Conservation (phyloP, 2,329 filamentous ascomycete genomes). For the Parafenestella ontariensis region DNA sequence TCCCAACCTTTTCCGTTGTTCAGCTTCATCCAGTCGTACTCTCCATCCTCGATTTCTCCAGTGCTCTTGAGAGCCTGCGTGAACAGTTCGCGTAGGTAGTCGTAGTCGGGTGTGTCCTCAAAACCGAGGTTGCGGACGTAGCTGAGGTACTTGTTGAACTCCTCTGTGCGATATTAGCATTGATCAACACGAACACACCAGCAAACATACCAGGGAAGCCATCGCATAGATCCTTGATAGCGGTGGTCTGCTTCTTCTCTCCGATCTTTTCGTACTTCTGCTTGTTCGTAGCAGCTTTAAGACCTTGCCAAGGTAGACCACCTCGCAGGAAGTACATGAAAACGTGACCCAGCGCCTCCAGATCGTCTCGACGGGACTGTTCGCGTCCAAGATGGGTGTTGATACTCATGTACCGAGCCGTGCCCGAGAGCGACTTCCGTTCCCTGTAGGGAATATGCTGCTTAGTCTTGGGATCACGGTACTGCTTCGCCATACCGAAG, state of each 20-base stretch:
- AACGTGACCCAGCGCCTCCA: conserved; percentile 80
- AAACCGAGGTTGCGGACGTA: conserved; percentile 98
- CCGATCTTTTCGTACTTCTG: conserved; percentile 99
- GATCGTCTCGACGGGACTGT: conserved; percentile 92
- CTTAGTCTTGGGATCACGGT: conserved; percentile 97
- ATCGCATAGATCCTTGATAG: conserved; percentile 95
- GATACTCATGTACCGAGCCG: conserved; percentile 99
- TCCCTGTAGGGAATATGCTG: conserved; percentile 98
- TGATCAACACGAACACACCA: neutral
- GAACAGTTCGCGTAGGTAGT: conserved; percentile 95
- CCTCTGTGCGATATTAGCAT: conserved; percentile 63
- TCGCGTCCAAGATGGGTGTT: conserved; percentile 97
- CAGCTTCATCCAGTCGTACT: conserved; percentile 99
- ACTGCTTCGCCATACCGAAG: conserved; percentile 99
- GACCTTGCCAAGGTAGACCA: conserved; percentile 71
- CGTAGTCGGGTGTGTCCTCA: conserved; percentile 97
- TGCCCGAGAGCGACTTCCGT: conserved; percentile 94
- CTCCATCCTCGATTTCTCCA: conserved; percentile 93
- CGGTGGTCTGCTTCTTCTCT: conserved; percentile 98
- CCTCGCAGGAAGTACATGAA: conserved; percentile 74
- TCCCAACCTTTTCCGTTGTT: conserved; percentile 94
- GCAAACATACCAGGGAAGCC: conserved; percentile 75
- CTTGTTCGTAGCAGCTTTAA: conserved; percentile 77
- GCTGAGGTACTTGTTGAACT: conserved; percentile 96
- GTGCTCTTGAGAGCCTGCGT: conserved; percentile 94